phyloP scores from a whole-genome alignment of 1,139 yeast species.

The Nakaseomyces bracarensis region DNA sequence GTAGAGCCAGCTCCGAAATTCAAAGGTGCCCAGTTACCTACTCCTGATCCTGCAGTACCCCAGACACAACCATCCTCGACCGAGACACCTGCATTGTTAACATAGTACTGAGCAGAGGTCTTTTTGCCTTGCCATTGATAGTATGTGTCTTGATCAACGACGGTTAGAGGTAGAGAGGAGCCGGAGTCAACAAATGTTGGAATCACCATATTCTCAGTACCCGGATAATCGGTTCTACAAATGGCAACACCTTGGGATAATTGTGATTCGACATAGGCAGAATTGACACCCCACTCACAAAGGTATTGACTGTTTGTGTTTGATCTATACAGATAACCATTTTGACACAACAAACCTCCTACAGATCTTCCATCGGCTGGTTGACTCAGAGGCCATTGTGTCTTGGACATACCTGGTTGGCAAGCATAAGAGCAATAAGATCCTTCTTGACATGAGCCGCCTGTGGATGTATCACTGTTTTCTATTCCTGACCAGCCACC shows the following conservation, averaged over 20 bases:
- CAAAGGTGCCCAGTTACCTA: slow-evolving; percentile 83
- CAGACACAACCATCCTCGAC: slow-evolving; percentile 68
- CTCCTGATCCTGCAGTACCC: slow-evolving; percentile 56
- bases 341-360: slow-evolving; percentile 68
- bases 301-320: slow-evolving; percentile 50
- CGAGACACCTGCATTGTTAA: slow-evolving; percentile 72
- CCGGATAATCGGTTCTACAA: slow-evolving; percentile 85
- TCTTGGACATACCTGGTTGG: slow-evolving; percentile 86
- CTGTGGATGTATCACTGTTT: slow-evolving; percentile 51
- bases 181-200: slow-evolving; percentile 67
- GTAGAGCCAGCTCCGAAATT: slow-evolving; percentile 68
- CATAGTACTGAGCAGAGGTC: slow-evolving; percentile 74
- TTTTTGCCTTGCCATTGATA: slow-evolving; percentile 56
- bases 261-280: slow-evolving; percentile 53
- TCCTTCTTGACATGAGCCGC: slow-evolving; percentile 63
- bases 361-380: slow-evolving; percentile 69
- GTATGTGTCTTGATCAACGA: slow-evolving; percentile 55
- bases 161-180: slow-evolving; percentile 48
- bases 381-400: slow-evolving; percentile 74
- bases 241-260: slow-evolving; percentile 54
- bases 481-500: slow-evolving; percentile 75
- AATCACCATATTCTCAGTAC: slow-evolving; percentile 79
- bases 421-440: slow-evolving; percentile 79
- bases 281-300: slow-evolving; percentile 69
- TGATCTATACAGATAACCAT: slow-evolving; percentile 61